These are phyloP conservation scores for Aspergillus ochraceoroseus DNA, from an alignment of 2,329 filamentous ascomycete genomes.

Conservation along the genomic window DNA sequence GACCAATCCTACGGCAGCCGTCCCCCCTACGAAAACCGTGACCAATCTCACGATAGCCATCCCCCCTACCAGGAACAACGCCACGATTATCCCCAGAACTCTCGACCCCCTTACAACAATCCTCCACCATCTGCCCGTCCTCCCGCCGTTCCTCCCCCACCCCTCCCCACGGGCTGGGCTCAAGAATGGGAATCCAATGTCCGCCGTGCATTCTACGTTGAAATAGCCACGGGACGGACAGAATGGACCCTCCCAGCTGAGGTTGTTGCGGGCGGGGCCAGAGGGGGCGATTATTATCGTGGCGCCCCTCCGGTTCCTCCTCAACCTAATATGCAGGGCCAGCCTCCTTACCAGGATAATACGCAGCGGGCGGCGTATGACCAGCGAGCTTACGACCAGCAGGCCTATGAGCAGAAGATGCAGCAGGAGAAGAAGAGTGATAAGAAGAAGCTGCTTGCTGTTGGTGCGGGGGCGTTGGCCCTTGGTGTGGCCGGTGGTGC, in stretches of 20 bases:
- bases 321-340: too few species aligned
- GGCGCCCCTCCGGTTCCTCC: constrained; percentile 22
- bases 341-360: constrained; percentile 9
- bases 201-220: constrained; percentile 62
- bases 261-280: constrained; percentile 15
- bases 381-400: constrained; percentile 8
- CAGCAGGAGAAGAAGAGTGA: constrained; percentile 43
- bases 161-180: constrained; percentile 57
- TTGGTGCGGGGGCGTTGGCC: constrained; percentile 55
- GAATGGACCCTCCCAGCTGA: constrained; percentile 59
- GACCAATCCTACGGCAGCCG: neutral
- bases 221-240: constrained; percentile 56
- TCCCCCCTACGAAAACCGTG: constrained; percentile 17
- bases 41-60: constrained; percentile 8
- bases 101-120: constrained; percentile 33
- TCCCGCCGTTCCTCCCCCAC: constrained; percentile 44
- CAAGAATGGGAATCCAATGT: constrained; percentile 58
- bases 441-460: constrained; percentile 51
- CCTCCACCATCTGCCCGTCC: constrained; percentile 30
- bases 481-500: constrained; percentile 56
- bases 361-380: constrained; percentile 16
- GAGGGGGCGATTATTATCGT: constrained; percentile 14
- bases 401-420: constrained; percentile 23
- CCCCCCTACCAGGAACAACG: constrained; percentile 19
- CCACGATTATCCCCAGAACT: constrained; percentile 20